A percentile compares a stretch with the other conserved stretches of the same genome.
phyloP scores from a whole-genome alignment of 2,329 filamentous ascomycete species.

The Aureobasidium sp. region DNA sequence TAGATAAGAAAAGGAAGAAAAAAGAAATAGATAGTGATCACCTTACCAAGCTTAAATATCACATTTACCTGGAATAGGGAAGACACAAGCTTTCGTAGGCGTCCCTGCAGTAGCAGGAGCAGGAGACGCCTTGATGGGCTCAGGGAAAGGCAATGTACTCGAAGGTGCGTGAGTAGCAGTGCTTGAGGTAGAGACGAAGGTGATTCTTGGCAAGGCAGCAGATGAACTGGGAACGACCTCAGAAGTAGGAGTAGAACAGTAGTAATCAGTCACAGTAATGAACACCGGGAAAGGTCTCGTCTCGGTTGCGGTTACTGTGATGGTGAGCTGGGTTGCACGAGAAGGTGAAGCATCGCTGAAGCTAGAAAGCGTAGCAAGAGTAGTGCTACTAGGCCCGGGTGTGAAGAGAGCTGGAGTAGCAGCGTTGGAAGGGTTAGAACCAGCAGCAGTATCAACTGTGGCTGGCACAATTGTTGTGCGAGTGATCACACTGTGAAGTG shows the following conservation, averaged over 20 bases:
- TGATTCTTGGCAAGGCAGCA: neutral
- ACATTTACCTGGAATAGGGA: neutral
- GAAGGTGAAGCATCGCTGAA: neutral
- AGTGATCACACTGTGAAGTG: conserved; percentile 5
- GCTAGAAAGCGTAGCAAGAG: neutral
- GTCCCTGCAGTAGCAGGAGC: neutral
- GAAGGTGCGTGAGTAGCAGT: neutral
- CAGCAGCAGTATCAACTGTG: neutral
- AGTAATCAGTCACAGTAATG: neutral
- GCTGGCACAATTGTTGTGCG: neutral
- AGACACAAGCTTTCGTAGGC: neutral
- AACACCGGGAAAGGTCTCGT: neutral
- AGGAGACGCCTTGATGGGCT: neutral
- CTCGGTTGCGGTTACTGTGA: neutral
- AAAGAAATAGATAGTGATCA: no score
- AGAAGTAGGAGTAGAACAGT: neutral
- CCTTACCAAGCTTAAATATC: neutral
- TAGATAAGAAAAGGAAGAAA: no score
- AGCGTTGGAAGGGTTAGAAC: neutral
- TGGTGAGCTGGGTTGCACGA: neutral
- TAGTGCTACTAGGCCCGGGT: neutral
- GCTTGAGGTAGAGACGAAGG: neutral
- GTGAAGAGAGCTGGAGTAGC: neutral
- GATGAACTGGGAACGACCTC: neutral
- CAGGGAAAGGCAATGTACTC: neutral